A percentile compares a stretch with the other conserved stretches of the same genome.
phyloP scores from a whole-genome alignment of 2,329 filamentous ascomycete species.

The Chaetomium strumarium region DNA sequence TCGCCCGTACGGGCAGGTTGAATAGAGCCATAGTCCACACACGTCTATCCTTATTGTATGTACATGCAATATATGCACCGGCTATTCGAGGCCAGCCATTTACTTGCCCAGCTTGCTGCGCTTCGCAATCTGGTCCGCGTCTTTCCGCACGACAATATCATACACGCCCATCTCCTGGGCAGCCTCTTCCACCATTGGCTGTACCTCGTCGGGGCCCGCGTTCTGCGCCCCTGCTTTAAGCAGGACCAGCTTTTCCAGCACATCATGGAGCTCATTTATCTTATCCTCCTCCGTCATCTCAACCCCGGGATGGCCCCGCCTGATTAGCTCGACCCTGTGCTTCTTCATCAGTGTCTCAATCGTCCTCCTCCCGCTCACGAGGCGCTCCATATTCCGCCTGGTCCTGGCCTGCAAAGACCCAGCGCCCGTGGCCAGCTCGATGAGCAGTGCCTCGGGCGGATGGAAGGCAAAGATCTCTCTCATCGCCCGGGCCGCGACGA shows the following conservation, averaged over 20 bases:
- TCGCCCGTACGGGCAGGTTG: background rate
- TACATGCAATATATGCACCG: background rate
- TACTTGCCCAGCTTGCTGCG: conserved; percentile 18
- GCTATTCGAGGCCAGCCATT: background rate
- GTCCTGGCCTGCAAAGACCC: conserved; percentile 22
- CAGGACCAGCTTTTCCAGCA: conserved; percentile 25
- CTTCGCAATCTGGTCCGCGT: conserved; percentile 19
- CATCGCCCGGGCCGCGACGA: conserved; percentile 36
- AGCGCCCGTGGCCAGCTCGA: conserved; percentile 31
- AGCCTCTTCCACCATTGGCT: conserved; percentile 20
- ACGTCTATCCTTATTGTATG: conserved; percentile 10
- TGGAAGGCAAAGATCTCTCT: conserved; percentile 27
- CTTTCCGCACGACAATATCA: conserved; percentile 21
- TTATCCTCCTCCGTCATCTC: conserved; percentile 23
- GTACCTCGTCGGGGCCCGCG: conserved; percentile 14
- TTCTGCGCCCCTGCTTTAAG: conserved; percentile 21
- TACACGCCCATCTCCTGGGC: conserved; percentile 29
- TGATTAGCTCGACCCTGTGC: conserved; percentile 15
- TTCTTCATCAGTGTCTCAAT: conserved; percentile 25
- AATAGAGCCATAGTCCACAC: background rate
- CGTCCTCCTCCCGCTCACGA: conserved; percentile 25
- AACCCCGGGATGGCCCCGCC: conserved; percentile 11
- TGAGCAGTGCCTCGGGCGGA: conserved; percentile 28
- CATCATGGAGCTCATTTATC: conserved; percentile 23
- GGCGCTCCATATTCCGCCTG: conserved; percentile 23